Percentiles rank a stretch among this genome's conserved stretches.
phyloP scores from a whole-genome alignment of 305 asterid species.

The Nicotiana rustica region DNA sequence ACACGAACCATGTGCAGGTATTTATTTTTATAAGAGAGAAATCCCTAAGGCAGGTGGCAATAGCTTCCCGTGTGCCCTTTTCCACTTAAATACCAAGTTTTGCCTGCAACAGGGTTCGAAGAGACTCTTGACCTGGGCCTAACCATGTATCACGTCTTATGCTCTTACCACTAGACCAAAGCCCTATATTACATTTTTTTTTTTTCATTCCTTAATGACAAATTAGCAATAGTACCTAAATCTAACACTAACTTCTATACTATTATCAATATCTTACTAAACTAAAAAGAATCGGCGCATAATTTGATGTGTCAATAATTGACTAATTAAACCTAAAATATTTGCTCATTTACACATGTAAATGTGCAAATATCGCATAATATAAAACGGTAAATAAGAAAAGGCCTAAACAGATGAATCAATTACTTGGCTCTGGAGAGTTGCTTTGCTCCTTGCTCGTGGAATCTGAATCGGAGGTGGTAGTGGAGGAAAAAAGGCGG shows the following conservation, averaged over 20 bases:
- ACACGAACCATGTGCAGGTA: background rate
- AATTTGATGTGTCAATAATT: background rate
- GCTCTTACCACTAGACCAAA: too few species aligned
- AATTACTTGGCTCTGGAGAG: slow-evolving; percentile 25
- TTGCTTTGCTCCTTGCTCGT: background rate
- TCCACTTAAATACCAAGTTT: too few species aligned
- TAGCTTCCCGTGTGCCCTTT: too few species aligned
- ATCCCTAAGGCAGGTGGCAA: too few species aligned
- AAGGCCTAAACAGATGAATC: background rate
- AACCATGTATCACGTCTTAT: too few species aligned
- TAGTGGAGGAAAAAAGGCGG: slow-evolving; percentile 29
- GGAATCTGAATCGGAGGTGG: slow-evolving; percentile 24
- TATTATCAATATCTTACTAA: background rate
- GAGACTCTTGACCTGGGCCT: too few species aligned
- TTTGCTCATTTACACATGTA: background rate
- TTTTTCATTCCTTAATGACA: background rate
- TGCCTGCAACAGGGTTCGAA: too few species aligned
- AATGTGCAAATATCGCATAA: background rate
- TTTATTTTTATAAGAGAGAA: background rate
- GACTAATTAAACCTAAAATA: background rate
- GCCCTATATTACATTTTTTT: too few species aligned
- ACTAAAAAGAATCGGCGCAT: background rate
- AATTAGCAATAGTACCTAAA: background rate
- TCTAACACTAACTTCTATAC: background rate
- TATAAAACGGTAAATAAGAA: background rate